Evolutionary conservation across 768 basidiomycete species (phyloP).

Genomic region (Auricularia cornea): DNA sequence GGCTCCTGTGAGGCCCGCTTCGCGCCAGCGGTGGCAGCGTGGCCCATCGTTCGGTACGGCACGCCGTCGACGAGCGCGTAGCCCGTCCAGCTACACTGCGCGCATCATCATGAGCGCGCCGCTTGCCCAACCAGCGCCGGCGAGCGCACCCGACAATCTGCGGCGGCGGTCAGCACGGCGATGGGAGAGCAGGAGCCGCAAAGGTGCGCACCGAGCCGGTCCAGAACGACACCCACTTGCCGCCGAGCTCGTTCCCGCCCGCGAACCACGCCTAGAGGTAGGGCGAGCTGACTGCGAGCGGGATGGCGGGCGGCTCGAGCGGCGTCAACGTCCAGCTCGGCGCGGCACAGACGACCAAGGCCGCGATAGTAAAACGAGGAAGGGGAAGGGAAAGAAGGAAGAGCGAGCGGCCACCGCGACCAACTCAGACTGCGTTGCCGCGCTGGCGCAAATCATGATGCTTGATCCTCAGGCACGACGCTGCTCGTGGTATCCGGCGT

Average conservation of each 20-base stretch:
- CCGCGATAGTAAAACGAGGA: background rate
- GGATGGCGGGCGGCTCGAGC: conserved; percentile 16
- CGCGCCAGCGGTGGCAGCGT: background rate
- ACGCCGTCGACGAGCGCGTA: conserved; percentile 11
- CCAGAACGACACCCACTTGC: conserved; percentile 12
- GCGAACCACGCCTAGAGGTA: conserved; percentile 14
- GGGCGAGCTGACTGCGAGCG: conserved; percentile 20
- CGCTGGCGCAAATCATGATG: too few relatives aligned
- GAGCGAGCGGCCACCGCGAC: too few relatives aligned
- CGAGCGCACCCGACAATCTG: conserved; percentile 8
- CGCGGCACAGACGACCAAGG: background rate
- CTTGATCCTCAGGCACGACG: too few relatives aligned
- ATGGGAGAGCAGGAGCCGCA: background rate
- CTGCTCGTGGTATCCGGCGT: too few relatives aligned
- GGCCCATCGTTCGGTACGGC: conserved; percentile 13
- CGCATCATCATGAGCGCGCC: background rate
- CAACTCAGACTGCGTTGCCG: too few relatives aligned
- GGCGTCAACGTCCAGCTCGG: conserved; percentile 1
- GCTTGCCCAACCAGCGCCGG: background rate
- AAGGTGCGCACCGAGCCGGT: conserved; percentile 4
- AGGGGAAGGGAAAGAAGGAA: too few relatives aligned
- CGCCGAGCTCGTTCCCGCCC: background rate
- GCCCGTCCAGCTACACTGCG: conserved; percentile 5
- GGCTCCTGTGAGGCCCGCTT: conserved; percentile 7
- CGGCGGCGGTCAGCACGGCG: background rate